Base-by-base conservation (phyloP, 108 stramenopile genomes). In the Hondaea fermentalgiana region DNA sequence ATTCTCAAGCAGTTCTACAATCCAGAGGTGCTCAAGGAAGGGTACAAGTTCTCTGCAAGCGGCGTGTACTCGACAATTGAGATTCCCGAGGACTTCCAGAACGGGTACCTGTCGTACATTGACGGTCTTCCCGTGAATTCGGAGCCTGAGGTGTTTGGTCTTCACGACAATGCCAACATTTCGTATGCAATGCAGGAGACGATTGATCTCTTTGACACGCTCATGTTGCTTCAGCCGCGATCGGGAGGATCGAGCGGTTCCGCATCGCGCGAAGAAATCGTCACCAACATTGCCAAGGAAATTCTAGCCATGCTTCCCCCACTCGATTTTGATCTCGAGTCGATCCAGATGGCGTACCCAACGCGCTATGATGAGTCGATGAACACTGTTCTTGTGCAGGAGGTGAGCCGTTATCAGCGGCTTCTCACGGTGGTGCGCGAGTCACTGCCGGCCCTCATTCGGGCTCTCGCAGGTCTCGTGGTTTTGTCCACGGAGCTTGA, bases 91-190 rank as follows among this genome's bases (percentile, higher is more conserved):
- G 55, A 87, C 51, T 91, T 93, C 6, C 91, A 60, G 5, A 21
- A 72, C 49, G 88, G 91, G 51, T 94, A 94, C 87, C 59, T 95
- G 72, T 91, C 92, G 69, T 95, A 95, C 60, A 91, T 95, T 16
- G 94, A 95, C 35, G 45, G 88, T 19, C 92, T 95, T 45, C 95
- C 95, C 21, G 60, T 93, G 25, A 93, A 92, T 72, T 92, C 95
- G 5, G 95, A 95, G 90, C 95, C 95, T 0, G 95, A 95, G 60
- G 93, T 94, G 51, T 95, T 95, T 53, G 95, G 95, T 89, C 92
- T 95, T 93, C 95, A 95, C 91, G 88, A 90, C 25, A 95, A 95
- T 88, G 95, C 95, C 17, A 92, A 72, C 72, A 95, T 95, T 89
- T 94, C 94, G 5, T 95, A 92, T 87, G 94, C 92, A 19, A 91